Evolutionary conservation across 2,329 filamentous ascomycete genomes (phyloP), one percentile per base, ranked within the genome.

Genomic region (Geoglossum cookeanum): DNA sequence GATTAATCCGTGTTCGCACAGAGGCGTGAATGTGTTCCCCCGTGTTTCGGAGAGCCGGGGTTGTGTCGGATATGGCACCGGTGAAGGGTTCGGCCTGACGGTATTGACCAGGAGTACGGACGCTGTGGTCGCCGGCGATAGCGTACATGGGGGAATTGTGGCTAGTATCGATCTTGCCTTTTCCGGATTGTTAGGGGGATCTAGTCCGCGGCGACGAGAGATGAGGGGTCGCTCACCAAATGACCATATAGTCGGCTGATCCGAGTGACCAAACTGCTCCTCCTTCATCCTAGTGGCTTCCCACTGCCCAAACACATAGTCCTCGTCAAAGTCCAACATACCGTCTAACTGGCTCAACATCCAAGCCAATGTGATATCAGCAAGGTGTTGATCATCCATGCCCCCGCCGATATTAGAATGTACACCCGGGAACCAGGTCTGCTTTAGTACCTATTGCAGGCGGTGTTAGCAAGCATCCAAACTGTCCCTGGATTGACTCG

Each of bases 311-410:
- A 74, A 68, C 15, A 75, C 59, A 60, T 74, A 75, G 51, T 73
- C 70, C 3, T 69, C 65, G 56, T 74, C 67, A 62, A 76, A 70
- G 59, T 75, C 74, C 4, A 53, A 35, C 29, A 58, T 74, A 63
- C 71, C 67, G 49, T 77, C 64, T 58, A 78, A 75, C 55, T 53
- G 29, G 30, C 71, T 70, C 63, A 78, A 75, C 76, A 79, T 78
- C 76, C 76, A 79, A 2, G 75, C 76, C 1, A 79, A 65, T 3
- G 72, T 71, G 35, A 78, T 76, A 45, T 77, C 62, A 1, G 65
- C 59, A 1, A 66, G 33, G 1, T 52, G 37, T 59, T 72, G 69
- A 57, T 74, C 71, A 27, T 67, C 65, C 55, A 68, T 68, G 6
- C 72, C 72, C 11, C 73, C 73, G 5, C 73, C 73, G 9, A 74